These are phyloP conservation scores for Phytophthora vignae DNA, from an alignment of 352 stramenopile genomes.

Conservation along the genomic window DNA sequence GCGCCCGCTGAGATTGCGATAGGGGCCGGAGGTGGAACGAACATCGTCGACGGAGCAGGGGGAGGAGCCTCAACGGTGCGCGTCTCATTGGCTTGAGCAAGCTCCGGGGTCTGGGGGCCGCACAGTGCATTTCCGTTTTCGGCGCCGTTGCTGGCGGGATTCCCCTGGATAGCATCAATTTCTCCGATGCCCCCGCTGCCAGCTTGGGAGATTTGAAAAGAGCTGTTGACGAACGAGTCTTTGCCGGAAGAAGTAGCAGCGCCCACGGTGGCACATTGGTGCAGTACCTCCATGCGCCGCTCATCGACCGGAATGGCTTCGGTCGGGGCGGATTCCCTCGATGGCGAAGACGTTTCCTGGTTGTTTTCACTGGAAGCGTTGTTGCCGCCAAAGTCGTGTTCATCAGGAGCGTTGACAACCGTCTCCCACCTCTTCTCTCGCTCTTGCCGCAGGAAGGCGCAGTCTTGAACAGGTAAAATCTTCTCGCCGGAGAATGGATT, in stretches of 20 bases:
- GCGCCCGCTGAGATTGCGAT: background rate
- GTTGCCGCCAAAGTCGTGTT: conserved; percentile 2
- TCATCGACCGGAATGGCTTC: conserved; percentile 59
- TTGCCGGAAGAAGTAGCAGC: conserved; percentile 36
- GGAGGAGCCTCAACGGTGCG: background rate
- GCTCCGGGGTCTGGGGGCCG: background rate
- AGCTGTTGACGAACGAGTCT: conserved; percentile 60
- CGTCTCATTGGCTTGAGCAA: background rate
- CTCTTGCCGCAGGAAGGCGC: conserved; percentile 63
- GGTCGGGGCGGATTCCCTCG: background rate
- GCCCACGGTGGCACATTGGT: conserved; percentile 78
- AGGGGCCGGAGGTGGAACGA: conserved; percentile 19
- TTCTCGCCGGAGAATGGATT: conserved; percentile 79
- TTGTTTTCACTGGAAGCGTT: conserved; percentile 28
- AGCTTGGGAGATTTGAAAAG: conserved; percentile 45
- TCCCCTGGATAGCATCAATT: background rate
- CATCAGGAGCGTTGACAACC: conserved; percentile 57
- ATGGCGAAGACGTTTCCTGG: conserved; percentile 15
- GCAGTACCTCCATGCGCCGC: conserved; percentile 61
- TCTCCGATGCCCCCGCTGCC: conserved; percentile 19
- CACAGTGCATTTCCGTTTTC: background rate
- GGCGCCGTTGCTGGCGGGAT: background rate
- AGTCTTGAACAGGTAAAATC: conserved; percentile 71
- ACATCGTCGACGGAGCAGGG: background rate
- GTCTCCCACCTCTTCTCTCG: conserved; percentile 72